These are phyloP conservation scores for Fusarium pseudograminearum DNA, from an alignment of 2,329 filamentous ascomycete genomes.

Conservation along the genomic window DNA sequence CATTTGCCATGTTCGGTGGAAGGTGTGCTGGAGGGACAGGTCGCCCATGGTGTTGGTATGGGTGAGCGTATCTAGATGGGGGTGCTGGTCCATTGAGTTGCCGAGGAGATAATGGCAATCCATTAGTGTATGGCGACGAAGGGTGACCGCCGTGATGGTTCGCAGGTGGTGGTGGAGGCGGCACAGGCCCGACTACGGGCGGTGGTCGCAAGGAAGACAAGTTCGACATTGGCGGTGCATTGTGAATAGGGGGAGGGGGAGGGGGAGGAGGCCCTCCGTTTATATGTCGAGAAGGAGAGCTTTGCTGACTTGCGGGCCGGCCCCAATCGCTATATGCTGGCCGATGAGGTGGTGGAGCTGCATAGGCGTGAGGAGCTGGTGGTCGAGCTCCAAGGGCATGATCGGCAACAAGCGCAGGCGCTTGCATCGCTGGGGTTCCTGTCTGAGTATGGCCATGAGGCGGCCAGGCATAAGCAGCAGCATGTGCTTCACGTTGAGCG, in stretches of 20 bases:
- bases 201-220: constrained; percentile 64
- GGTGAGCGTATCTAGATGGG: constrained; percentile 56
- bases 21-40: constrained; percentile 36
- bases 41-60: constrained; percentile 50
- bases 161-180: constrained; percentile 56
- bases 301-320: constrained; percentile 62
- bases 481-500: constrained; percentile 46
- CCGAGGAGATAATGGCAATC: constrained; percentile 63
- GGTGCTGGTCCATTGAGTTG: constrained; percentile 58
- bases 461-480: constrained; percentile 45
- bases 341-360: constrained; percentile 47
- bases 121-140: constrained; percentile 55
- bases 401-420: constrained; percentile 43
- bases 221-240: constrained; percentile 49
- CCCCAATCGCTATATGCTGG: constrained; percentile 61
- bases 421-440: constrained; percentile 41
- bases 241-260: constrained; percentile 44
- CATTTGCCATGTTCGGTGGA: constrained; percentile 2
- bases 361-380: constrained; percentile 47
- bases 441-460: constrained; percentile 42
- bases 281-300: constrained; percentile 61
- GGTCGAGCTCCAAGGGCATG: constrained; percentile 48
- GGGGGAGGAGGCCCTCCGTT: constrained; percentile 58
- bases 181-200: constrained; percentile 57
- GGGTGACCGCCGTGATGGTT: constrained; percentile 55